phyloP scores from a whole-genome alignment of 495 filamentous ascomycete species.

The Penicillium antarcticum region DNA sequence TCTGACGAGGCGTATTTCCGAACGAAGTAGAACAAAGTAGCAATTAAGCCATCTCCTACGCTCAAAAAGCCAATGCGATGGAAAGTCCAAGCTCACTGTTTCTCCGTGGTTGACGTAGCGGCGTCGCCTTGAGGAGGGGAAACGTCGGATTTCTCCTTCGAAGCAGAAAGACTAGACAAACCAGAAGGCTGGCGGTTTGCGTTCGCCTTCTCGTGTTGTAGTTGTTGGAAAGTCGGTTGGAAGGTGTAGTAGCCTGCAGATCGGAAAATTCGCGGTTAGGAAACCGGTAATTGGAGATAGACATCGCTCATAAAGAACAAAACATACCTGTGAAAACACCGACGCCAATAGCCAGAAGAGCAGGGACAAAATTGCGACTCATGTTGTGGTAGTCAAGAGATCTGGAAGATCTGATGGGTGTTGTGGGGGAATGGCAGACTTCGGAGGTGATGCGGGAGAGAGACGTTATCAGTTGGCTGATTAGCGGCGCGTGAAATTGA shows the following conservation, averaged over 20 bases:
- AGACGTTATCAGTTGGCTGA: constrained; percentile 9
- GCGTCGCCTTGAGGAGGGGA: neutral
- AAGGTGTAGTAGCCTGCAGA: constrained; percentile 30
- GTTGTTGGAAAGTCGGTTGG: constrained; percentile 25
- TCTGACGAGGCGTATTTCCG: neutral
- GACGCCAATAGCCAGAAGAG: constrained; percentile 35
- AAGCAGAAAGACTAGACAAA: neutral
- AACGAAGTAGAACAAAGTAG: neutral
- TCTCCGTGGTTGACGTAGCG: neutral
- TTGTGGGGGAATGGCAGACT: neutral
- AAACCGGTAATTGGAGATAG: neutral
- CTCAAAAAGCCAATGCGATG: neutral
- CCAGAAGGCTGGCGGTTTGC: neutral
- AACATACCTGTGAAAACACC: constrained; percentile 38
- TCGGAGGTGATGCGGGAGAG: constrained; percentile 7
- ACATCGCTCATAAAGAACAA: too few species aligned
- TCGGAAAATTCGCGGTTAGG: constrained; percentile 17
- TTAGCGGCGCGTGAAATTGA: constrained; percentile 14
- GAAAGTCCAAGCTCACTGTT: neutral
- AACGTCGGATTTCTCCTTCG: neutral
- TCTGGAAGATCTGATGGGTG: neutral
- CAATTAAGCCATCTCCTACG: neutral
- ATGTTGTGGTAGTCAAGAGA: constrained; percentile 16
- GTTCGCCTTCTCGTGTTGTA: constrained; percentile 16
- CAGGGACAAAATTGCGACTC: constrained; percentile 42